A percentile compares a stretch with the other conserved stretches of the same genome.
Conservation (phyloP, 176 grass and related monocot species). For the Musa acuminata region DNA sequence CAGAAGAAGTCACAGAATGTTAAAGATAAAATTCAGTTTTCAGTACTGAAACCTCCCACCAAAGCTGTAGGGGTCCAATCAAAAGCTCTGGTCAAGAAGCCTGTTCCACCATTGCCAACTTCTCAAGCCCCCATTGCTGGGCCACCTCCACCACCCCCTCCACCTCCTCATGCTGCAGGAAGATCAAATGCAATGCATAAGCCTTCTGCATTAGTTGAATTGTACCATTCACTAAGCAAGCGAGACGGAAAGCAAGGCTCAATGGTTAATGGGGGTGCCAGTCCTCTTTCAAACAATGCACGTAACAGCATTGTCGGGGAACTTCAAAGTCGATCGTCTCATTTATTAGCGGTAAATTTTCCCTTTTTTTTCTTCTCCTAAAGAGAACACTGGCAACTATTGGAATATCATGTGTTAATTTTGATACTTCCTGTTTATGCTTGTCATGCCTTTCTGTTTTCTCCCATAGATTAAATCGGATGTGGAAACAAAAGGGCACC, state of each 20-base stretch:
- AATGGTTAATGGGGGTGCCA: slow-evolving; percentile 22
- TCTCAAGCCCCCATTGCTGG: background rate
- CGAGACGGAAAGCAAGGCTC: slow-evolving; percentile 36
- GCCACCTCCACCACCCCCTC: slow-evolving; percentile 28
- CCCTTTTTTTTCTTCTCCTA: background rate
- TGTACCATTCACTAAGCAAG: slow-evolving; percentile 72
- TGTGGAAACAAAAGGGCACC: slow-evolving; percentile 67
- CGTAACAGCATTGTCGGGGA: slow-evolving; percentile 61
- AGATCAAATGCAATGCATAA: slow-evolving; percentile 41
- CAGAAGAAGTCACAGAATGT: background rate
- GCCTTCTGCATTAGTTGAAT: slow-evolving; percentile 54
- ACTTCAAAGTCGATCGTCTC: slow-evolving; percentile 78
- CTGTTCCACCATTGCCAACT: background rate
- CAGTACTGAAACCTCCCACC: background rate
- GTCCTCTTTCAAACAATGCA: slow-evolving; percentile 21
- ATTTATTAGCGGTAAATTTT: slow-evolving; percentile 56
- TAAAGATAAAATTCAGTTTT: background rate
- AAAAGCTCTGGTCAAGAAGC: background rate
- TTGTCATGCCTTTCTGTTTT: background rate
- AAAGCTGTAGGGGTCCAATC: slow-evolving; percentile 6
- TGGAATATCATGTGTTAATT: background rate
- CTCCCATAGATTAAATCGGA: slow-evolving; percentile 54
- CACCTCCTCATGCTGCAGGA: slow-evolving; percentile 25
- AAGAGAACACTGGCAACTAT: too few species aligned
- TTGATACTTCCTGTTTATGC: background rate